Conservation (phyloP, 495 filamentous ascomycete genomes). For the Saxophila tyrrhenica region DNA sequence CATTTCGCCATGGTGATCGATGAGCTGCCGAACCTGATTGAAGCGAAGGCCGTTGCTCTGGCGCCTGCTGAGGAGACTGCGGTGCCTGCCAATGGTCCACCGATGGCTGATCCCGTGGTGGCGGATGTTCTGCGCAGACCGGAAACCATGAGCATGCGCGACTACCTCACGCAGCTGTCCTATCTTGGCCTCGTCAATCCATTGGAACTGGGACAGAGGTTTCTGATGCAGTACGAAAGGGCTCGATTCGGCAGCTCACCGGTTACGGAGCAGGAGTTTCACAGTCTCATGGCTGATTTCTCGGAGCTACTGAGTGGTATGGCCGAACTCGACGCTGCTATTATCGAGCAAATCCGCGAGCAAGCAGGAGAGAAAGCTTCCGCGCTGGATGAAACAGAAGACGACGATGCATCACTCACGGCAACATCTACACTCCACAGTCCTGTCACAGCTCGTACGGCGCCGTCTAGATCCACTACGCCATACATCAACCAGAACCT, state of each 20-base stretch:
- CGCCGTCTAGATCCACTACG: not conserved
- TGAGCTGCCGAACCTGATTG: conserved; percentile 84
- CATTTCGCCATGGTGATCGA: conserved; percentile 70
- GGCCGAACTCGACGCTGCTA: conserved; percentile 43
- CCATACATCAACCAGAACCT: conserved; percentile 3
- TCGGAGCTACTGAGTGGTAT: conserved; percentile 69
- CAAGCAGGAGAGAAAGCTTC: conserved; percentile 3
- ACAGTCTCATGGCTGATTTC: conserved; percentile 77
- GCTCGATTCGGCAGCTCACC: conserved; percentile 62
- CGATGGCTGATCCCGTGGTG: conserved; percentile 46
- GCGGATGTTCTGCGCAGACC: conserved; percentile 62
- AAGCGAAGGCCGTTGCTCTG: conserved; percentile 79
- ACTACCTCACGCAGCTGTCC: conserved; percentile 66
- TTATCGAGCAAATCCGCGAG: conserved; percentile 16
- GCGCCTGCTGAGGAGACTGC: conserved; percentile 34
- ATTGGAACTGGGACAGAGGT: conserved; percentile 44
- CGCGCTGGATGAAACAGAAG: not conserved
- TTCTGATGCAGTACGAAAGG: conserved; percentile 66
- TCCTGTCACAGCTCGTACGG: conserved; percentile 9
- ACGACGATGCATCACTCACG: not conserved
- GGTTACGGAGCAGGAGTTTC: conserved; percentile 57
- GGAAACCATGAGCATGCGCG: conserved; percentile 61
- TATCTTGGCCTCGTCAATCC: conserved; percentile 51
- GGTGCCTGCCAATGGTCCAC: not conserved
- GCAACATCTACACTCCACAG: not conserved